Percentiles rank a stretch among this genome's conserved stretches.
phyloP scores from a whole-genome alignment of 1,139 yeast genomes.

The Yamadazyma jaroonii region DNA sequence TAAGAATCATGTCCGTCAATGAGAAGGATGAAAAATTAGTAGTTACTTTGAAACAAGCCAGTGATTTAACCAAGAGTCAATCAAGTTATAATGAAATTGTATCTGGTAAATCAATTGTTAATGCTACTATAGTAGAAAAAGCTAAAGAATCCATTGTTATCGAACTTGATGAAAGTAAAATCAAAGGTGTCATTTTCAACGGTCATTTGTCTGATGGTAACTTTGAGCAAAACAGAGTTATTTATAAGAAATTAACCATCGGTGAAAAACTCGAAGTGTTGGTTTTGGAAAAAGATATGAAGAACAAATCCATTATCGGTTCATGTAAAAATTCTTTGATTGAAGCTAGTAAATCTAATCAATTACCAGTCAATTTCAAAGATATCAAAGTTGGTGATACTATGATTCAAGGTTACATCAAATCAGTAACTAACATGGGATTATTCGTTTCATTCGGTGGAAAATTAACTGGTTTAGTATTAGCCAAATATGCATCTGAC shows the following conservation, averaged over 20 bases:
- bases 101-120: slow-evolving; percentile 62
- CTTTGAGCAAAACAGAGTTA: slow-evolving; percentile 67
- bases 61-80: slow-evolving; percentile 49
- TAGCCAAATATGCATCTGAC: slow-evolving; percentile 70
- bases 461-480: slow-evolving; percentile 76
- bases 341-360: slow-evolving; percentile 53
- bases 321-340: slow-evolving; percentile 68
- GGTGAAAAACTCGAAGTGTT: slow-evolving; percentile 62
- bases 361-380: slow-evolving; percentile 55
- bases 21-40: slow-evolving; percentile 53
- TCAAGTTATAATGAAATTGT: slow-evolving; percentile 45
- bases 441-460: slow-evolving; percentile 82
- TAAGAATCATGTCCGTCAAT: slow-evolving; percentile 61
- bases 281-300: slow-evolving; percentile 66
- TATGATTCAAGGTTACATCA: slow-evolving; percentile 67
- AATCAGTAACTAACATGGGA: slow-evolving; percentile 74
- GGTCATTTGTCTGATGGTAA: slow-evolving; percentile 80
- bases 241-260: slow-evolving; percentile 53
- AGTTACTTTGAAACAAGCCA: slow-evolving; percentile 72
- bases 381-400: slow-evolving; percentile 55
- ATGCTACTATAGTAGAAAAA: slow-evolving; percentile 70
- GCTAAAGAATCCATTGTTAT: slow-evolving; percentile 69
- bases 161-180: slow-evolving; percentile 52
- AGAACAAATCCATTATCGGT: slow-evolving; percentile 57
- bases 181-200: slow-evolving; percentile 69